A percentile compares a stretch with the other conserved stretches of the same genome.
Conservation (phyloP, 2,329 filamentous ascomycete species). For the Aspergillus viridinutans region DNA sequence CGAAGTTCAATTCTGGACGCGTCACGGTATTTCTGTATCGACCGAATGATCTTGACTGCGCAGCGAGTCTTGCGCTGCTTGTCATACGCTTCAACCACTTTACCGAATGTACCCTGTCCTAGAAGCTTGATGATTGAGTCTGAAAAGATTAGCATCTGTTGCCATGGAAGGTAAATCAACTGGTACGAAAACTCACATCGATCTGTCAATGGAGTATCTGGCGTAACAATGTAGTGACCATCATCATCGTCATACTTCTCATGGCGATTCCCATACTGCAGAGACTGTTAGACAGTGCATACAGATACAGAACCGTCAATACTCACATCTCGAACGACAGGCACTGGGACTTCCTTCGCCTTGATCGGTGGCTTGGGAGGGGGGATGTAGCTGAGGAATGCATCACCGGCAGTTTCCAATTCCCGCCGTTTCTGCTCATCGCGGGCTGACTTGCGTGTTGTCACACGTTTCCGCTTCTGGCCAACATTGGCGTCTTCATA, state of each 20-base stretch:
- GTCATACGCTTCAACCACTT: constrained; percentile 91
- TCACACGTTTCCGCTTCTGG: constrained; percentile 80
- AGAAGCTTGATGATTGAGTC: constrained; percentile 86
- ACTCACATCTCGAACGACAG: constrained; percentile 57
- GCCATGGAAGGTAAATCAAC: background rate
- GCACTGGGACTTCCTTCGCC: constrained; percentile 69
- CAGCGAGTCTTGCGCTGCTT: constrained; percentile 72
- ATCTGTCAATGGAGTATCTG: constrained; percentile 79
- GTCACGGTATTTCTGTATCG: constrained; percentile 96
- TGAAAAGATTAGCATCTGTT: constrained; percentile 36
- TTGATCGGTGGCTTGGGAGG: constrained; percentile 88
- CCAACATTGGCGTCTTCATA: constrained; percentile 67
- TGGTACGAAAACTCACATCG: constrained; percentile 65
- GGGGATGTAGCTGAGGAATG: constrained; percentile 75
- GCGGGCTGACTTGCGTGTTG: constrained; percentile 71
- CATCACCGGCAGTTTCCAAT: constrained; percentile 64
- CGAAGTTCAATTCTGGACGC: constrained; percentile 91
- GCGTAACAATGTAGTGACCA: constrained; percentile 91
- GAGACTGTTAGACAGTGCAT: constrained; percentile 3
- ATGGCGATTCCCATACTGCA: constrained; percentile 48
- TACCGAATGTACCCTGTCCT: constrained; percentile 96
- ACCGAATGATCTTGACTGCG: constrained; percentile 96
- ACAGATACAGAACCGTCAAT: background rate
- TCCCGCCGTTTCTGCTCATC: constrained; percentile 79
- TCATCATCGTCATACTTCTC: constrained; percentile 92